Evolutionary conservation across 2,329 filamentous ascomycete genomes (phyloP), one percentile per base, ranked within the genome.

Genomic region (Cercospora sp.): DNA sequence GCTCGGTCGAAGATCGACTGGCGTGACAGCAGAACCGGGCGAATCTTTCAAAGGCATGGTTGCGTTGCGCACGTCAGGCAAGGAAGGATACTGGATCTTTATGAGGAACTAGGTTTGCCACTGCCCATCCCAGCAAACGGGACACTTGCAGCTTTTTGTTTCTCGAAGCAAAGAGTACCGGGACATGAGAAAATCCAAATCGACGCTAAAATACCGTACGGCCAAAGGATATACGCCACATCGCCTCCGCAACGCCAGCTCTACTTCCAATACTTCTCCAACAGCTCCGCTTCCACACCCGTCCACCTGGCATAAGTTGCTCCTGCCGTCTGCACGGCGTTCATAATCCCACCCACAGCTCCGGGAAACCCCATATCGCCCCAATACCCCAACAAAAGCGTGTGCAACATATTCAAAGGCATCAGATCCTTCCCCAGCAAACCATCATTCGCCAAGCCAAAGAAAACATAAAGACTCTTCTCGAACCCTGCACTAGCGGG

Each of bases 121-220:
- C 28, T 4, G 6, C 12, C 6, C 48, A 30, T n/a, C 48, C 48
- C 48, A 55, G 48, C 48, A 55, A 55, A 26, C 48, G 13, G 48
- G 5, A 55, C 10, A 26, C 23, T n/a, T 30, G 48, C 23, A 28
- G 48, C 48, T 55, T 28, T 23, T 30, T 30, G 20, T 55, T 30
- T 28, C 23, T 18, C 28, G 18, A 36, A 31, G 55, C 28, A 16
- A 28, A 59, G 55, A 59, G 55, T n/a, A 16, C 13, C 10, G 26
- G n/a, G 55, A 20, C 28, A 30, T 28, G 13, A 31, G 8, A 59
- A 59, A 59, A 10, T 20, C n/a, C 30, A 33, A 20, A 8, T 36
- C 18, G 13, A 31, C 55, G 55, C 55, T 59, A 59, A 59, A 59
- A 36, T 36, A 59, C 55, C 55, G 55, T 33, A 58, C 55, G 55